Conservation (phyloP, 1,284 basidiomycete genomes). For the Austropuccinia psidii region DNA sequence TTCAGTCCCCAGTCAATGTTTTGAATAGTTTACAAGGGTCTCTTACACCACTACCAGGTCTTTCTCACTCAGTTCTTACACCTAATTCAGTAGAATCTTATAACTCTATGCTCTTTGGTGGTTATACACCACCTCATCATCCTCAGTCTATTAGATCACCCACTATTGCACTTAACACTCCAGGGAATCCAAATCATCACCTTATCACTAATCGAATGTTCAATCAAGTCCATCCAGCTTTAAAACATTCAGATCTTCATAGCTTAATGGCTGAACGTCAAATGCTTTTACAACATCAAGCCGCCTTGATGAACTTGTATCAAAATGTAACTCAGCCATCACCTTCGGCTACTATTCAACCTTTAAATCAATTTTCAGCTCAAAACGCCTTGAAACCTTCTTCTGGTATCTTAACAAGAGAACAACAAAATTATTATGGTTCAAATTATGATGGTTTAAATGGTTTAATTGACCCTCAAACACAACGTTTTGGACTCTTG, state of each 20-base stretch:
- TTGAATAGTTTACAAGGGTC: neutral
- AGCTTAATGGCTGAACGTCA: slow-evolving; percentile 32
- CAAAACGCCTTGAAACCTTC: neutral
- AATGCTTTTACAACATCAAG: slow-evolving; percentile 29
- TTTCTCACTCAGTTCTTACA: slow-evolving; percentile 6
- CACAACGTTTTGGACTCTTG: neutral
- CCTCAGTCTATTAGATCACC: neutral
- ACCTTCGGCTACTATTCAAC: neutral
- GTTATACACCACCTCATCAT: neutral
- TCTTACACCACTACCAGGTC: slow-evolving; percentile 12
- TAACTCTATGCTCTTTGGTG: neutral
- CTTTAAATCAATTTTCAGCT: slow-evolving; percentile 3
- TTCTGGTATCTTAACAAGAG: neutral
- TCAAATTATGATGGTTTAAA: neutral
- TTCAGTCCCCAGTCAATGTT: neutral
- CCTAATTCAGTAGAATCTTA: slow-evolving; percentile 4
- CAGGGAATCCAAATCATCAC: neutral
- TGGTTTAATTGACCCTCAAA: neutral
- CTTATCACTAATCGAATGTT: neutral
- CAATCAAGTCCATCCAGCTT: neutral
- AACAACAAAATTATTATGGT: neutral
- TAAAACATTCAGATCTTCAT: neutral
- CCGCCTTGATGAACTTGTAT: slow-evolving; percentile 24
- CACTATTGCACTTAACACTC: neutral
- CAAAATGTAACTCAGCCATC: slow-evolving; percentile 10